Evolutionary conservation across 2,329 filamentous ascomycete species (phyloP).

Genomic region (Eutypella sp.): DNA sequence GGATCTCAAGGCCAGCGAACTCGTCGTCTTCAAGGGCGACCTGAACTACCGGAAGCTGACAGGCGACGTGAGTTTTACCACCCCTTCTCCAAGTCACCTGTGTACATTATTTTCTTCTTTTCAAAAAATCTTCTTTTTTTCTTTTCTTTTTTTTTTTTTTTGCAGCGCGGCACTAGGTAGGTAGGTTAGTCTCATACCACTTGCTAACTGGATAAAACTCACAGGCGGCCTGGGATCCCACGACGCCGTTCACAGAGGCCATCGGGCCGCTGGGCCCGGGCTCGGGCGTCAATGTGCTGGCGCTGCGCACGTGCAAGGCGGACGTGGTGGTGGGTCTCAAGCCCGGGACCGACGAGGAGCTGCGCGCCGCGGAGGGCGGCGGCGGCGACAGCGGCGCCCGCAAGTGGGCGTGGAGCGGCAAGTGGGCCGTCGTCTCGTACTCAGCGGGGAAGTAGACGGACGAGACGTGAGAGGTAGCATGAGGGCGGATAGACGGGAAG

Average conservation of each 20-base stretch:
- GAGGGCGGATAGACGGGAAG: neutral
- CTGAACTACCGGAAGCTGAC: conserved; percentile 93
- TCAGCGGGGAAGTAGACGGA: conserved; percentile 60
- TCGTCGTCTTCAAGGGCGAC: conserved; percentile 96
- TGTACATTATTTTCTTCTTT: no score
- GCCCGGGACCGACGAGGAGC: conserved; percentile 74
- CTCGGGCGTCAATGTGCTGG: conserved; percentile 79
- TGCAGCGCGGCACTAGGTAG: no score
- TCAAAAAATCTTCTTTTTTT: no score
- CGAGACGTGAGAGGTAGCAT: no score
- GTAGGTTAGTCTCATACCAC: no score
- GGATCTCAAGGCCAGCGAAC: conserved; percentile 75
- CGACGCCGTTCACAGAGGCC: conserved; percentile 78
- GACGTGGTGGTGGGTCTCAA: conserved; percentile 91
- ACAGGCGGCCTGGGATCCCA: conserved; percentile 75
- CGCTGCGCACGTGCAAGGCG: conserved; percentile 91
- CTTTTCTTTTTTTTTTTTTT: no score
- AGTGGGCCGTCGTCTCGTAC: conserved; percentile 93
- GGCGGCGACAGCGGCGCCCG: conserved; percentile 66
- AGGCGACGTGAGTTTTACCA: conserved; percentile 64
- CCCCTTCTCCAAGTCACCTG: no score
- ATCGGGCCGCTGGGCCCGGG: conserved; percentile 79
- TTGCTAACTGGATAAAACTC: no score
- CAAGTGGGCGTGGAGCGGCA: conserved; percentile 93
- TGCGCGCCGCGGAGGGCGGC: conserved; percentile 62